These are phyloP conservation scores for Avicennia marina DNA, from an alignment of 257 asterid genomes.

Conservation along the genomic window DNA sequence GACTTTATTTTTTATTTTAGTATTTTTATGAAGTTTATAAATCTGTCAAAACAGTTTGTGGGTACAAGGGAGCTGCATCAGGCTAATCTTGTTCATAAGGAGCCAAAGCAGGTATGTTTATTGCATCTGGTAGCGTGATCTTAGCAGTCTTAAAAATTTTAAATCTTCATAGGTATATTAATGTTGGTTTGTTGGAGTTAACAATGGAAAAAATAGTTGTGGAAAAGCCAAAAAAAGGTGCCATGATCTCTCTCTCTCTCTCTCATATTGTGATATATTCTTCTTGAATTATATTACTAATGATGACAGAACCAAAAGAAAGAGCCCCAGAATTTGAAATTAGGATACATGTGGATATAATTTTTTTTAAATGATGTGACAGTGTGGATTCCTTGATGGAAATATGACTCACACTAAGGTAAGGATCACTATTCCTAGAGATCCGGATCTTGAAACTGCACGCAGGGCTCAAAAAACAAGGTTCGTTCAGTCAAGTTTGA, in stretches of 20 bases:
- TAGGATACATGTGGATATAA: neutral
- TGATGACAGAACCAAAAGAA: constrained; percentile 1
- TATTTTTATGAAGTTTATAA: constrained; percentile 12
- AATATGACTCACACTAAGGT: constrained; percentile 33
- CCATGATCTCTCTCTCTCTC: too few relatives aligned
- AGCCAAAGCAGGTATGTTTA: constrained; percentile 60
- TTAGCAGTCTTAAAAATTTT: neutral
- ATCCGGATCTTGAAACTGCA: constrained; percentile 80
- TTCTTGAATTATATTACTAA: too few relatives aligned
- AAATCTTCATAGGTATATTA: neutral
- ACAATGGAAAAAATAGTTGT: too few relatives aligned
- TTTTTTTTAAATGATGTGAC: constrained; percentile 20
- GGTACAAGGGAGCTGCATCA: constrained; percentile 64
- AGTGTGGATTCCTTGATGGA: constrained; percentile 55
- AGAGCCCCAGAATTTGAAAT: constrained; percentile 1
- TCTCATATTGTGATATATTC: too few relatives aligned
- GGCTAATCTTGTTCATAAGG: constrained; percentile 65
- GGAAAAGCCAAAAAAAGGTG: too few relatives aligned
- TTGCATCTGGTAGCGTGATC: constrained; percentile 7
- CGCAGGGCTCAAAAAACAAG: constrained; percentile 70
- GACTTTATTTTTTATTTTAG: neutral
- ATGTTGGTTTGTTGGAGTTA: neutral
- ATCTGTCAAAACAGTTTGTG: constrained; percentile 46
- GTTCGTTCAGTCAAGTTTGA: constrained; percentile 25
- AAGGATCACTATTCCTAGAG: constrained; percentile 74